A percentile compares a stretch with the other conserved stretches of the same genome.
These are phyloP conservation scores for Ophiostoma australiae DNA, from an alignment of 2,329 filamentous ascomycete species.

Conservation along the genomic window DNA sequence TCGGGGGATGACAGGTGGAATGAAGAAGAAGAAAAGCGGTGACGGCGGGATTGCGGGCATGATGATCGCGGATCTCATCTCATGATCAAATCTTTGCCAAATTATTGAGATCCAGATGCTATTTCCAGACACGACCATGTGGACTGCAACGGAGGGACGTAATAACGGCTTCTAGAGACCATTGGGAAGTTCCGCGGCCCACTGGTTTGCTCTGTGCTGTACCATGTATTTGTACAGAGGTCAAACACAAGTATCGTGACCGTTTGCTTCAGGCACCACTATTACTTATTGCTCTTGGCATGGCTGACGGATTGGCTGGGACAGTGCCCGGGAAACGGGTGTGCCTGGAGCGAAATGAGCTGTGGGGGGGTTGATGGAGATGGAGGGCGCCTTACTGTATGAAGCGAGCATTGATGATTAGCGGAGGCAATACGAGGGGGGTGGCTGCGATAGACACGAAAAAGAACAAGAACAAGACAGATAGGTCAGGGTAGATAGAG, in stretches of 20 bases:
- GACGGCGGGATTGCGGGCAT: not conserved
- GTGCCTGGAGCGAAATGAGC: constrained; percentile 24
- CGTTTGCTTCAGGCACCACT: constrained; percentile 8
- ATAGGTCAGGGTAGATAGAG: not conserved
- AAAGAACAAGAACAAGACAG: constrained; percentile 9
- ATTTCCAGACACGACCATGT: not conserved
- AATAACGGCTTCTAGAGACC: constrained; percentile 2
- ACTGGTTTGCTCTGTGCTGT: not conserved
- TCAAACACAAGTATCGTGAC: not conserved
- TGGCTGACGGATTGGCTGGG: constrained; percentile 20
- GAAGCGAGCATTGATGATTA: constrained; percentile 13
- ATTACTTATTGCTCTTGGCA: constrained; percentile 14
- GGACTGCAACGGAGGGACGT: not conserved
- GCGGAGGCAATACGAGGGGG: constrained; percentile 17
- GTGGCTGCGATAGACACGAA: not conserved
- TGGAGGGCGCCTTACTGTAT: constrained; percentile 19
- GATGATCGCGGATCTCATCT: constrained; percentile 4
- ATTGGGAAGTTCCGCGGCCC: not conserved
- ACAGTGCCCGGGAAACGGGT: constrained; percentile 22
- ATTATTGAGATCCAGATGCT: not conserved
- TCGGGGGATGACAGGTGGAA: not conserved
- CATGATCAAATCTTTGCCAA: not conserved
- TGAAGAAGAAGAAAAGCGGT: not conserved
- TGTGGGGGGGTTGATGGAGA: constrained; percentile 22
- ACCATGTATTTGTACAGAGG: not conserved